Percentiles rank a stretch among this genome's conserved stretches.
phyloP scores from a whole-genome alignment of 2,329 filamentous ascomycete genomes.

The Pseudocercospora fijiensis region DNA sequence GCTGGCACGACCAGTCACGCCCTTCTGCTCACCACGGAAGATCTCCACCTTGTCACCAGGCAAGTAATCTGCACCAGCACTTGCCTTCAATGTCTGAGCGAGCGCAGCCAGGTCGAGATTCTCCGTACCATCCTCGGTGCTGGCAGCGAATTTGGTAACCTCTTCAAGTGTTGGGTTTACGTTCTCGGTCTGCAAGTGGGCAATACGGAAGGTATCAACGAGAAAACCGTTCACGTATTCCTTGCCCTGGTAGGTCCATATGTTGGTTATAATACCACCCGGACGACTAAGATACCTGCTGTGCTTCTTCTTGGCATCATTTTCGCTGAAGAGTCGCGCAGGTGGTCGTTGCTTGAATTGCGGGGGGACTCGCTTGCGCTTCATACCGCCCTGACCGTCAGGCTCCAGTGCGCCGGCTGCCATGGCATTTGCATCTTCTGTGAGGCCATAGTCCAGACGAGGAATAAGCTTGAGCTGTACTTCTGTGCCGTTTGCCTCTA shows the following conservation, averaged over 20 bases:
- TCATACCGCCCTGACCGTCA: conserved; percentile 48
- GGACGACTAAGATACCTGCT: conserved; percentile 56
- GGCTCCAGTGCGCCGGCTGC: conserved; percentile 36
- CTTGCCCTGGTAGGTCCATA: conserved; percentile 82
- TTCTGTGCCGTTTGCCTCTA: conserved; percentile 88
- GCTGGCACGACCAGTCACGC: conserved; percentile 79
- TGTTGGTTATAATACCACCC: conserved; percentile 60
- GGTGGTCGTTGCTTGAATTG: conserved; percentile 66
- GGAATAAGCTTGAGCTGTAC: conserved; percentile 86
- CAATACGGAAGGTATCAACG: conserved; percentile 89
- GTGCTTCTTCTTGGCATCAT: conserved; percentile 86
- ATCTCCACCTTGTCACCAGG: conserved; percentile 96
- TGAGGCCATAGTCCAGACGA: conserved; percentile 83
- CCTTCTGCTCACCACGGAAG: conserved; percentile 91
- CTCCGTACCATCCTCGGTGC: conserved; percentile 86
- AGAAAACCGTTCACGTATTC: conserved; percentile 91
- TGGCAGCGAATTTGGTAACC: conserved; percentile 88
- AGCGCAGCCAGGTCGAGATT: conserved; percentile 90
- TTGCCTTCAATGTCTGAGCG: conserved; percentile 84
- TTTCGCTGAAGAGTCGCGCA: conserved; percentile 87
- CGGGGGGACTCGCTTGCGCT: conserved; percentile 67
- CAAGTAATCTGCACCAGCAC: conserved; percentile 77
- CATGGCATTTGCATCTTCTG: conserved; percentile 67
- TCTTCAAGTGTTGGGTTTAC: conserved; percentile 94
- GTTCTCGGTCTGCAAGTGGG: conserved; percentile 78